Conservation (phyloP, 805 yeast species). For the Wickerhamomyces bisporus region DNA sequence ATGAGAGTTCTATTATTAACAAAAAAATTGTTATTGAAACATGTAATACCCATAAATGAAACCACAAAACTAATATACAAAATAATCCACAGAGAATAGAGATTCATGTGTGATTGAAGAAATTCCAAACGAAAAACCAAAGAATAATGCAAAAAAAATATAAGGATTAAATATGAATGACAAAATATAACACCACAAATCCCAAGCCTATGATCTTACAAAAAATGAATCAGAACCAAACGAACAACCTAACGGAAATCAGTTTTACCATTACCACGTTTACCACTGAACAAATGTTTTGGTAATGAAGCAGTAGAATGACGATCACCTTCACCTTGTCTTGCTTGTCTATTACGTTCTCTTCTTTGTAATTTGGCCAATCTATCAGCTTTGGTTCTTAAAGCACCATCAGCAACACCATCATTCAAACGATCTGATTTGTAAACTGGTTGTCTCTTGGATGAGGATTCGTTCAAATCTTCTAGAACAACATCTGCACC, state of each 20-base stretch:
- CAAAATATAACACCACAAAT: too few species aligned
- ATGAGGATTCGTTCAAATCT: constrained; percentile 20
- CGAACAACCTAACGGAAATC: constrained; percentile 64
- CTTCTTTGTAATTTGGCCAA: constrained; percentile 86
- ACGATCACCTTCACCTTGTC: constrained; percentile 95
- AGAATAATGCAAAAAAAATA: too few species aligned
- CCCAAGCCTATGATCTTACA: too few species aligned
- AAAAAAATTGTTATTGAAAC: too few species aligned
- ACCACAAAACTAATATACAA: too few species aligned
- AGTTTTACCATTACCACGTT: constrained; percentile 91
- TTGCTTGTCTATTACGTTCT: constrained; percentile 86
- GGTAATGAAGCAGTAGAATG: constrained; percentile 81
- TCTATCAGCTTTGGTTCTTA: constrained; percentile 81
- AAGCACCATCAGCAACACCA: constrained; percentile 78
- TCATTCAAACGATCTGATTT: constrained; percentile 81
- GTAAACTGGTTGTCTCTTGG: constrained; percentile 30
- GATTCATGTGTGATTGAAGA: too few species aligned
- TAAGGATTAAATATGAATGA: too few species aligned
- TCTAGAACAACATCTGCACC: constrained; percentile 63
- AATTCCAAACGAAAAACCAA: too few species aligned
- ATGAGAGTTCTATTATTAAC: too few species aligned
- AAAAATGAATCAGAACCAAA: too few species aligned
- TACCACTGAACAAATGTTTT: constrained; percentile 93
- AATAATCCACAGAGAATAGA: too few species aligned
- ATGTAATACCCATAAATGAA: too few species aligned